Conservation (phyloP, 768 basidiomycete genomes). For the Scleroderma bovista region DNA sequence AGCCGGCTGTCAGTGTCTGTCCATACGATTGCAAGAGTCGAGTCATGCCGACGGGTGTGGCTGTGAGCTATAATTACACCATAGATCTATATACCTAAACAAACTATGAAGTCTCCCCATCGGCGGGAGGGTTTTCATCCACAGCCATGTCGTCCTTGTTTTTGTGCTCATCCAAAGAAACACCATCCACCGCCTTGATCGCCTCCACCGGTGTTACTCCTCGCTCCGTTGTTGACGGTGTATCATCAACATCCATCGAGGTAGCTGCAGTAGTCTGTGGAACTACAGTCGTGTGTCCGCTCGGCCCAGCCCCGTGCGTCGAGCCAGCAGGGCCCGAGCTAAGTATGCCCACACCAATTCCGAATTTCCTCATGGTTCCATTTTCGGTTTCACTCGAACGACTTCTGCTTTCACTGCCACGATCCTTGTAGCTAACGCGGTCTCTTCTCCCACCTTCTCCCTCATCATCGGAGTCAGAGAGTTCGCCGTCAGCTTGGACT, state of each 20-base stretch:
- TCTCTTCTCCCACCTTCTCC: slow-evolving; percentile 82
- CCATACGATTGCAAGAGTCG: no score
- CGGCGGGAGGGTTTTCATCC: slow-evolving; percentile 14
- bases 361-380: slow-evolving; percentile 48
- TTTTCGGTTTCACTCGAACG: slow-evolving; percentile 39
- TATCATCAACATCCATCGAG: slow-evolving; percentile 32
- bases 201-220: slow-evolving; percentile 14
- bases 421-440: slow-evolving; percentile 52
- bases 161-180: slow-evolving; percentile 3
- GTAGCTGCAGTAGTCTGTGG: slow-evolving; percentile 23
- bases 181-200: slow-evolving; percentile 5
- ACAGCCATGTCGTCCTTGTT: slow-evolving; percentile 20
- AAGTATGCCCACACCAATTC: slow-evolving; percentile 68
- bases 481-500: slow-evolving; percentile 79
- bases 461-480: slow-evolving; percentile 98
- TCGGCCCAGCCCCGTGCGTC: slow-evolving; percentile 72
- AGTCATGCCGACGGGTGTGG: no score
- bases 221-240: slow-evolving; percentile 13
- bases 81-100: background rate
- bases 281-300: slow-evolving; percentile 51
- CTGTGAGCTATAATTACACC: background rate
- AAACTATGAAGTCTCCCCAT: slow-evolving; percentile 6
- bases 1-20: no score
- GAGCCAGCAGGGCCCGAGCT: slow-evolving; percentile 48
- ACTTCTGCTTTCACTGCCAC: slow-evolving; percentile 39